Conservation (phyloP, 257 asterid species). For the Fraxinus quadrangulata region DNA sequence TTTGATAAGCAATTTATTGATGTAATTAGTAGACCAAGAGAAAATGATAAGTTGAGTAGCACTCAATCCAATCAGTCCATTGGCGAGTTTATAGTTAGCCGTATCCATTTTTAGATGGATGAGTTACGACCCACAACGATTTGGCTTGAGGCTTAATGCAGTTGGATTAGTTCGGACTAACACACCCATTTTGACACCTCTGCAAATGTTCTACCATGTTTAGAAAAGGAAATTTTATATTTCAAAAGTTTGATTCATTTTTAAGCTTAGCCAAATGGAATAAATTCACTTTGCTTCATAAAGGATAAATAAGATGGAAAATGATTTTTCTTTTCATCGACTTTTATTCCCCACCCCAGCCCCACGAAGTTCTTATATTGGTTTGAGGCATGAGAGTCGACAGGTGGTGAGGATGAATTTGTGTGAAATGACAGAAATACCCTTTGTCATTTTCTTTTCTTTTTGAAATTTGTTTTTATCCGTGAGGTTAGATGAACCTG, state of each 20-base stretch:
- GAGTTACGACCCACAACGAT: neutral
- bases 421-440: constrained; percentile 13
- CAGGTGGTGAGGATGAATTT: constrained; percentile 21
- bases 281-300: neutral
- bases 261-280: neutral
- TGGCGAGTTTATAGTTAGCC: neutral
- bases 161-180: too few species aligned
- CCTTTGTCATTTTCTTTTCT: constrained; percentile 17
- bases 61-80: neutral
- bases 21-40: neutral
- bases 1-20: neutral
- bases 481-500: constrained; percentile 22
- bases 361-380: too few species aligned
- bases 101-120: too few species aligned
- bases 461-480: constrained; percentile 11
- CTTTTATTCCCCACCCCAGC: too few species aligned
- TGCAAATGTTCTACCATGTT: neutral
- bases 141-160: neutral
- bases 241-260: neutral
- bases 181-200: too few species aligned
- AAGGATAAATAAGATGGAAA: constrained; percentile 5
- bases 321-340: neutral
- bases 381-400: too few species aligned
- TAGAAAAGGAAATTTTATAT: neutral
- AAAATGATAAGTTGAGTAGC: neutral